Evolutionary conservation across 75 land plant species (phyloP).

Genomic region (Selaginella moellendorffii): DNA sequence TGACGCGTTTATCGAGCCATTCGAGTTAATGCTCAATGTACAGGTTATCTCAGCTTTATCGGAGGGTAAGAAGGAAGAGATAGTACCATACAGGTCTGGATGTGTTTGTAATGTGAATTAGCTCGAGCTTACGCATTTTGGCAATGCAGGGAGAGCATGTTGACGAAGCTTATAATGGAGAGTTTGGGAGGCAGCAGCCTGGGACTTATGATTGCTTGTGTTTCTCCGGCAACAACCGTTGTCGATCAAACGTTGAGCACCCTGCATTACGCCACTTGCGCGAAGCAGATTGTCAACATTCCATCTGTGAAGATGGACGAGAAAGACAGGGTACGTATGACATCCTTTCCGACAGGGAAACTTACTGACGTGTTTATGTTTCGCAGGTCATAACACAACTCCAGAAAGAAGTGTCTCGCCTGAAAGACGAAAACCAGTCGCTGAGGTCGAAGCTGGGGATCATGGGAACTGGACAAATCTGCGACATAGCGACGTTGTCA

Average conservation of each 20-base stretch:
- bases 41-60: constrained; percentile 34
- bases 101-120: no score
- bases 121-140: neutral
- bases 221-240: constrained; percentile 25
- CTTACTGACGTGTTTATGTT: neutral
- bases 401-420: constrained; percentile 20
- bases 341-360: neutral
- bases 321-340: constrained; percentile 25
- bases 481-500: no score
- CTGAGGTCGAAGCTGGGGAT: constrained; percentile 20
- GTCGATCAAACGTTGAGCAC: constrained; percentile 31
- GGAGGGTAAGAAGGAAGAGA: constrained; percentile 32
- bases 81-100: constrained; percentile 36
- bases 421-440: constrained; percentile 19
- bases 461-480: neutral
- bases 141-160: constrained; percentile 27
- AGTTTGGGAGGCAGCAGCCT: constrained; percentile 32
- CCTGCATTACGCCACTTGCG: constrained; percentile 29
- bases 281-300: constrained; percentile 29
- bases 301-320: constrained; percentile 28
- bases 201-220: constrained; percentile 31
- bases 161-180: constrained; percentile 35
- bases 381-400: constrained; percentile 19
- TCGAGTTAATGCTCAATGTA: no score
- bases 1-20: no score